phyloP scores from a whole-genome alignment of 345 rosid genomes.

The Eucalyptus curtisii region DNA sequence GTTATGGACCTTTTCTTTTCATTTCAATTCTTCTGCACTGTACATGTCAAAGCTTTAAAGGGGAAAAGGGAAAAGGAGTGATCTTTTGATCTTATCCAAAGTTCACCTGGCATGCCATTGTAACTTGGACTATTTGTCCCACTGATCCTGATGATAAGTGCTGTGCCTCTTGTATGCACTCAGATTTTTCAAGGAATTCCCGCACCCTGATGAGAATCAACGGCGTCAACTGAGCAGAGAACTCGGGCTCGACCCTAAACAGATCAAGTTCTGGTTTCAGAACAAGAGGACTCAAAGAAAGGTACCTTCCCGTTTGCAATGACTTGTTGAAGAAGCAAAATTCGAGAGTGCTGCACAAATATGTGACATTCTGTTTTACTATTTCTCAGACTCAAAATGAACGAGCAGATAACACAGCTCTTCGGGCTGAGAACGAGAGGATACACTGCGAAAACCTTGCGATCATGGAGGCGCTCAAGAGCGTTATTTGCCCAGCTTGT shows the following conservation, averaged over 20 bases:
- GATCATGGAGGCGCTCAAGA: conserved; percentile 37
- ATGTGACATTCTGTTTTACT: background rate
- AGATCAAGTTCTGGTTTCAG: conserved; percentile 81
- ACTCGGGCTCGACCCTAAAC: conserved; percentile 30
- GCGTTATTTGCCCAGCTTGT: conserved; percentile 49
- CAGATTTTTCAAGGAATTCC: conserved; percentile 51
- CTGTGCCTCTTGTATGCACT: background rate
- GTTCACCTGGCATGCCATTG: background rate
- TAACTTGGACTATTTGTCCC: background rate
- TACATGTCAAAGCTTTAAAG: background rate
- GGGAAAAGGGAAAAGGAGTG: background rate
- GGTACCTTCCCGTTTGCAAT: conserved; percentile 12
- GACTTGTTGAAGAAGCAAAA: background rate
- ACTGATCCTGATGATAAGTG: background rate
- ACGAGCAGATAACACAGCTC: conserved; percentile 26
- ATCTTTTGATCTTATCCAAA: background rate
- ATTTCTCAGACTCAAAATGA: conserved; percentile 40
- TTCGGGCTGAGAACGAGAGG: conserved; percentile 50
- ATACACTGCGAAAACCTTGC: conserved; percentile 36
- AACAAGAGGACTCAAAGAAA: conserved; percentile 67
- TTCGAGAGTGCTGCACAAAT: background rate
- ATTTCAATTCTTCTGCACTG: background rate
- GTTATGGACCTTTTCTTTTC: background rate
- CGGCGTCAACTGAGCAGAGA: conserved; percentile 32
- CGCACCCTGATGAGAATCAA: conserved; percentile 59